Evolutionary conservation across 2,329 filamentous ascomycete genomes (phyloP).

Genomic region (Claviceps sp.): DNA sequence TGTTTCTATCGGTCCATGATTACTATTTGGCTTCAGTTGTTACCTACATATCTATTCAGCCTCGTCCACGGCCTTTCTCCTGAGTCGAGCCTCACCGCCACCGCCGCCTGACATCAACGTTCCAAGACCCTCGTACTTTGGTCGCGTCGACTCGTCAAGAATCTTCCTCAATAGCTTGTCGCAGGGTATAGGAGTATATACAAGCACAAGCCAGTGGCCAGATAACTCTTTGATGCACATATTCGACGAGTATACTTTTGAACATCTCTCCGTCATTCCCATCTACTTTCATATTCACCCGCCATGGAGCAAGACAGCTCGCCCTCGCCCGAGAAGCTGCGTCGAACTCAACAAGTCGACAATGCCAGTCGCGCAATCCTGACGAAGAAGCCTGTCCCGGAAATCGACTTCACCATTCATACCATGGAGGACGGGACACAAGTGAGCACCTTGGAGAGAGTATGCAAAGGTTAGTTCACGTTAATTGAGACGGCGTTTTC

Average conservation of each 20-base stretch:
- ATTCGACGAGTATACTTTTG: not conserved
- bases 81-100: slow-evolving; percentile 4
- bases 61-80: not conserved
- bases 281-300: not conserved
- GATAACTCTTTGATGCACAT: too few species aligned
- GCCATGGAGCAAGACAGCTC: slow-evolving; percentile 37
- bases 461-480: slow-evolving; percentile 79
- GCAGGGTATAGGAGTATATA: too few species aligned
- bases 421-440: slow-evolving; percentile 95
- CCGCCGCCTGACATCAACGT: slow-evolving; percentile 10
- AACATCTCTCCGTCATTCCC: not conserved
- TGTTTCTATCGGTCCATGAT: too few species aligned
- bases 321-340: slow-evolving; percentile 24
- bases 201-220: too few species aligned
- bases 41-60: too few species aligned
- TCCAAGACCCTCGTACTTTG: slow-evolving; percentile 6
- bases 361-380: slow-evolving; percentile 84
- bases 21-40: too few species aligned
- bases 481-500: not conserved
- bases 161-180: not conserved
- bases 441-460: slow-evolving; percentile 88
- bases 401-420: slow-evolving; percentile 97
- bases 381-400: slow-evolving; percentile 88
- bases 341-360: slow-evolving; percentile 55
- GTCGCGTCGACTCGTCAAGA: slow-evolving; percentile 1